Evolutionary conservation across 192 early-diverging fungal species (phyloP).

Genomic region (Irineochytrium annulatum): DNA sequence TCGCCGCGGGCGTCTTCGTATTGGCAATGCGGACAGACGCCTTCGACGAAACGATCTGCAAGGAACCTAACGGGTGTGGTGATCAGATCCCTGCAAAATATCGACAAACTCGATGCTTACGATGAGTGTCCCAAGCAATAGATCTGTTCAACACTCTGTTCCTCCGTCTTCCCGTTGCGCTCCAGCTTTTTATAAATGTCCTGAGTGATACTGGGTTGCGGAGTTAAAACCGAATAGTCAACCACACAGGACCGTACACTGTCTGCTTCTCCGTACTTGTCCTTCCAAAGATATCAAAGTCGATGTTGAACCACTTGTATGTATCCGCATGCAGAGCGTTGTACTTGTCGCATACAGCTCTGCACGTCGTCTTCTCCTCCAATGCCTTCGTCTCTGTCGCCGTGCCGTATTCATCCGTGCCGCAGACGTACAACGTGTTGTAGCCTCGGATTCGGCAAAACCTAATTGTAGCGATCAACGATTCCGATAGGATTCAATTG

Average conservation of each 20-base stretch:
- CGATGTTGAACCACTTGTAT: slow-evolving; percentile 93
- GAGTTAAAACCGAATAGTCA: not conserved
- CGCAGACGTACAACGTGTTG: slow-evolving; percentile 91
- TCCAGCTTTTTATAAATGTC: slow-evolving; percentile 77
- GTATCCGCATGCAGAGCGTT: slow-evolving; percentile 75
- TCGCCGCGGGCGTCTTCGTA: slow-evolving; percentile 86
- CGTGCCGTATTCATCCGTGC: slow-evolving; percentile 99
- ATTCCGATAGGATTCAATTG: slow-evolving; percentile 9
- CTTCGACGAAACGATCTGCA: slow-evolving; percentile 97
- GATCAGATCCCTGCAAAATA: slow-evolving; percentile 11
- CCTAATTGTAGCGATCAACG: slow-evolving; percentile 28
- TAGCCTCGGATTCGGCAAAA: slow-evolving; percentile 84
- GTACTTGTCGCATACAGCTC: slow-evolving; percentile 97
- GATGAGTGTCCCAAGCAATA: slow-evolving; percentile 81
- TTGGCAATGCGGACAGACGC: slow-evolving; percentile 84
- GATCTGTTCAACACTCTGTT: slow-evolving; percentile 80
- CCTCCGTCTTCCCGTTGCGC: slow-evolving; percentile 64
- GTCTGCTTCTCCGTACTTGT: slow-evolving; percentile 89
- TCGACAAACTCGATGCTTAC: slow-evolving; percentile 12
- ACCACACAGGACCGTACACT: slow-evolving; percentile 27
- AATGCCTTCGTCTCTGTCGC: slow-evolving; percentile 98
- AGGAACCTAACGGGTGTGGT: slow-evolving; percentile 64
- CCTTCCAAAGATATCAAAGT: slow-evolving; percentile 94
- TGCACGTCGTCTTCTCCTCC: slow-evolving; percentile 83
- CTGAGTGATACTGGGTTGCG: slow-evolving; percentile 72